phyloP scores from a whole-genome alignment of 495 filamentous ascomycete genomes.

The Penicillium nucicola region DNA sequence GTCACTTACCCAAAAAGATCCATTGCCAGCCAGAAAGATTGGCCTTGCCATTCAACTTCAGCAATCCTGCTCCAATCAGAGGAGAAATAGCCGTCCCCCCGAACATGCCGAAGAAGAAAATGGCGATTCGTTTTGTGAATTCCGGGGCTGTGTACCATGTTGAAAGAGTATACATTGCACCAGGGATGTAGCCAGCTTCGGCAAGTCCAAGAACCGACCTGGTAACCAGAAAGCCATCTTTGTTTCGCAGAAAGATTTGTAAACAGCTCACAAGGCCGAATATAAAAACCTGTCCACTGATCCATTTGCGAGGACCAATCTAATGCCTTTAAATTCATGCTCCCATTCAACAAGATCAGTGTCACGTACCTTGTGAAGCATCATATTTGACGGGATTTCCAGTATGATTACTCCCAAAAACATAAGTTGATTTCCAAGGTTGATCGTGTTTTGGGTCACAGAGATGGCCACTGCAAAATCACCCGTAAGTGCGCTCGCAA shows the following conservation, averaged over 20 bases:
- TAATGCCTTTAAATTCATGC: conserved; percentile 11
- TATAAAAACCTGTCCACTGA: conserved; percentile 47
- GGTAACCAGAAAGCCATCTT: conserved; percentile 40
- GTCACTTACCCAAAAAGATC: conserved; percentile 45
- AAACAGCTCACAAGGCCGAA: conserved; percentile 51
- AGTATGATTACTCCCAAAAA: conserved; percentile 50
- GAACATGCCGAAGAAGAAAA: conserved; percentile 52
- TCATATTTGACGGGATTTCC: conserved; percentile 52
- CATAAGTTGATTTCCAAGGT: conserved; percentile 52
- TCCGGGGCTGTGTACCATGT: conserved; percentile 53
- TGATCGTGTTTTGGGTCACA: conserved; percentile 50
- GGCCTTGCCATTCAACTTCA: conserved; percentile 46
- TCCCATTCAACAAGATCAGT: neutral
- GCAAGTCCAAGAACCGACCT: conserved; percentile 47
- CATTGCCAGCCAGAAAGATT: conserved; percentile 55
- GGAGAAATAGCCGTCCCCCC: conserved; percentile 46
- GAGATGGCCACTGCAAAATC: conserved; percentile 41
- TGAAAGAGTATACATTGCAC: conserved; percentile 52
- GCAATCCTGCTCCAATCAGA: conserved; percentile 41
- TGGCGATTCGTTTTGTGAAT: conserved; percentile 46
- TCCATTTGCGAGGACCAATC: conserved; percentile 49
- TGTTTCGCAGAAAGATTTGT: conserved; percentile 49
- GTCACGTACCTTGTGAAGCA: conserved; percentile 24
- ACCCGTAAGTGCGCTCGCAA: conserved; percentile 43
- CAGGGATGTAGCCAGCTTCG: conserved; percentile 58